Base-by-base conservation (phyloP, 495 filamentous ascomycete genomes). In the Trichocladium uniseriatum region DNA sequence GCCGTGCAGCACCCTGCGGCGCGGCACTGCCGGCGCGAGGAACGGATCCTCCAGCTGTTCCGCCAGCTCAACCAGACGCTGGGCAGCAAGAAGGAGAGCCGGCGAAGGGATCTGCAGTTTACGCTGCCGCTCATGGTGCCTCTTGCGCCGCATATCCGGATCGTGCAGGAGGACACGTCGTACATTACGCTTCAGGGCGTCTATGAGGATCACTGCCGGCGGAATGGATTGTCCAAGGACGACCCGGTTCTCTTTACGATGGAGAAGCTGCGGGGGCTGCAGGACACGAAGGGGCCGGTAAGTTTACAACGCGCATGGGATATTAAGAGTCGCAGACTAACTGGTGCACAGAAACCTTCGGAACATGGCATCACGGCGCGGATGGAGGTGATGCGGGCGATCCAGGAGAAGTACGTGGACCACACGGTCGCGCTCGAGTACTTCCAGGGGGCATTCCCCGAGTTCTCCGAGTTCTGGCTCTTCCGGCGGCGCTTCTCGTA, bases 401-500 rank as follows among this genome's bases (percentile, higher is more conserved):
- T 99, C 56, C 89, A 95, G 63, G 84, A 89, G 59, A 87, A 86
- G 59, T 92, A 81, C 79, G 89, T 95, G 41, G 84, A 87, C 1
- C 79, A 80, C 53, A 86, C 75, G 10, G 65, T 96, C 45, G 81
- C 83, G 20, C 76, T 95, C 39, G 80, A 95, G 54, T 94, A 95
- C 70, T 97, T 95, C 80, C 81, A 89, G 62, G 73, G 79, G 49
- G 87, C 80, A 8, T 95, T 91, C 67, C 87, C 92, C 45, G 86
- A 86, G 38, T 97, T 84, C 61, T 76, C 86, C 20, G 90, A 95
- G 58, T 95, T 97, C 76, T 97, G 90, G 86, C 80, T 97, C 34
- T 99, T 99, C 84, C 82, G 91, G 37, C 81, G 89, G 41, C 89
- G 94, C 48, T 96, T 97, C 66, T 83, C 87, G 24, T 96, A 96